Evolutionary conservation across 257 asterid species (phyloP).

Genomic region (Perilla frutescens): DNA sequence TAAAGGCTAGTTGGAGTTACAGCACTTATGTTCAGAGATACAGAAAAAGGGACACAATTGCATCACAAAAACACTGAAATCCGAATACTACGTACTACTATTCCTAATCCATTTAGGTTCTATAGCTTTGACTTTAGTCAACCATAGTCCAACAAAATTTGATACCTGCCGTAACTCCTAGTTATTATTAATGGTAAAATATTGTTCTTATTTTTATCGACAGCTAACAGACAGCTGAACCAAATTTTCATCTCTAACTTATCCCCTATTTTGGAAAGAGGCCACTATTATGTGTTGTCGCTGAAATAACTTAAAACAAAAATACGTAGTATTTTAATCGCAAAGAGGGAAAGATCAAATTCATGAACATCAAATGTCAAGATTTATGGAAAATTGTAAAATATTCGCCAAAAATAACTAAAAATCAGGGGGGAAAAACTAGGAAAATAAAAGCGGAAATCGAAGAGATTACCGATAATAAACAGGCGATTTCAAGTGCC

Average conservation of each 20-base stretch:
- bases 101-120: constrained; percentile 5
- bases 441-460: constrained; percentile 1
- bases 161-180: constrained; percentile 16
- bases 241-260: background rate
- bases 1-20: background rate
- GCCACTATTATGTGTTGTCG: background rate
- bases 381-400: background rate
- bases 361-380: constrained; percentile 6
- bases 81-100: background rate
- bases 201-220: constrained; percentile 13
- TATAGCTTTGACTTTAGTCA: constrained; percentile 8
- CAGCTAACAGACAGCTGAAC: constrained; percentile 32
- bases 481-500: constrained; percentile 92
- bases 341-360: constrained; percentile 15
- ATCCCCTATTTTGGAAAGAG: background rate
- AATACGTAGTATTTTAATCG: background rate
- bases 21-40: background rate
- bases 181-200: background rate
- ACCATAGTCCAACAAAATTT: constrained; percentile 21
- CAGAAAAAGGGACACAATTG: constrained; percentile 3
- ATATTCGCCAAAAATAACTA: constrained; percentile 1
- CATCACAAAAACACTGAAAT: background rate
- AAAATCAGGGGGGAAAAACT: background rate
- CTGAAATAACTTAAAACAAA: background rate
- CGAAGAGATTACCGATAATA: constrained; percentile 68